Conservation (phyloP, 305 asterid species). For the Ilex paraguariensis region DNA sequence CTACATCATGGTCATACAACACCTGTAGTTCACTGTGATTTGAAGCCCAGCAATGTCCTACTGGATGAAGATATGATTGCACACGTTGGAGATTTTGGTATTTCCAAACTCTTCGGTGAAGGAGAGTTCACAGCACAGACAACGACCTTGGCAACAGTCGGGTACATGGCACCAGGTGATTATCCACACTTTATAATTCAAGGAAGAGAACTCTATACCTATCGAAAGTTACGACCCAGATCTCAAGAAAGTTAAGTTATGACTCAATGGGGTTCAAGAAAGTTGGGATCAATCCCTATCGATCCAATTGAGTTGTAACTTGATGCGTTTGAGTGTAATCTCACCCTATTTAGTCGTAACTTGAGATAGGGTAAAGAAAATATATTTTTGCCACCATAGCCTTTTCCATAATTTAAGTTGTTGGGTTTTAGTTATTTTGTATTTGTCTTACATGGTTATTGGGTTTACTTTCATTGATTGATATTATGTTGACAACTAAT, state of each 20-base stretch:
- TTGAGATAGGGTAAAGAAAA: too few species aligned
- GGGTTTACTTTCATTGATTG: neutral
- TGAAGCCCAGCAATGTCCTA: neutral
- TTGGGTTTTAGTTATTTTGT: too few species aligned
- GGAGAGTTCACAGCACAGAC: neutral
- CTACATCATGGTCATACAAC: neutral
- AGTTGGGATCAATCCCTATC: neutral
- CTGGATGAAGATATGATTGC: neutral
- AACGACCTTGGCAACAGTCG: neutral
- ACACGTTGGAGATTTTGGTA: neutral
- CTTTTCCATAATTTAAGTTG: too few species aligned
- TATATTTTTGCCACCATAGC: too few species aligned
- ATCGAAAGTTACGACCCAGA: neutral
- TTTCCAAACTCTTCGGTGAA: neutral
- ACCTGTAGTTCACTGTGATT: neutral
- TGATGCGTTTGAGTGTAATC: too few species aligned
- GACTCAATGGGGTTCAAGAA: neutral
- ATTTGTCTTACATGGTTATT: neutral
- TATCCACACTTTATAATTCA: neutral
- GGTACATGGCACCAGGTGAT: neutral
- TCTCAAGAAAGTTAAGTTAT: too few species aligned
- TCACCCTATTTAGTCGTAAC: too few species aligned
- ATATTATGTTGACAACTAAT: too few species aligned
- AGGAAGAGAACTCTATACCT: too few species aligned
- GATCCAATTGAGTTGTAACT: too few species aligned